Conservation (phyloP, 305 asterid genomes). For the Fraxinus xanthoxyloides region DNA sequence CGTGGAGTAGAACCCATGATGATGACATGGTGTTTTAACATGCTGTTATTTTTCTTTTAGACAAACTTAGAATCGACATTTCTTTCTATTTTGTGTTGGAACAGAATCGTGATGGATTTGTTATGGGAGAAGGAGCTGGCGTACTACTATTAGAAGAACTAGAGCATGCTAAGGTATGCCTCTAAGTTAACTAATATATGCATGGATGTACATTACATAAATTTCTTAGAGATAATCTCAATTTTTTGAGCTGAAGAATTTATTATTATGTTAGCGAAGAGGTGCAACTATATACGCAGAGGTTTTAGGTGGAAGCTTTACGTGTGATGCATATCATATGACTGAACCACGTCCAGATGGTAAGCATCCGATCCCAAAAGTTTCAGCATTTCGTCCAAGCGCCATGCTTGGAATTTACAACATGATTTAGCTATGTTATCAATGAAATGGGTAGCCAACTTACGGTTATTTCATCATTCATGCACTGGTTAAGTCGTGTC, state of each 20-base stretch:
- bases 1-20: no score
- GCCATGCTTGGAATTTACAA: background rate
- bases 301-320: constrained; percentile 59
- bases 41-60: background rate
- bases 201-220: background rate
- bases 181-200: background rate
- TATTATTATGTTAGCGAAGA: constrained; percentile 28
- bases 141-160: constrained; percentile 47
- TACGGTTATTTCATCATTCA: background rate
- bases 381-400: background rate
- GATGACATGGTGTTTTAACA: background rate
- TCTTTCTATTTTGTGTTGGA: constrained; percentile 6
- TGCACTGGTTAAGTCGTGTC: background rate
- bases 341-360: constrained; percentile 58
- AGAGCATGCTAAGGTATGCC: constrained; percentile 41
- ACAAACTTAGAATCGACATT: background rate
- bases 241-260: background rate
- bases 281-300: constrained; percentile 53
- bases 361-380: background rate
- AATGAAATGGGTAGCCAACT: background rate
- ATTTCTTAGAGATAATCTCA: background rate
- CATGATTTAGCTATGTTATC: background rate
- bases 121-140: constrained; percentile 51
- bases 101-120: constrained; percentile 42
- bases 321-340: constrained; percentile 54